These are phyloP conservation scores for Saccharomyces paradoxus DNA, from an alignment of 805 yeast genomes.

Conservation along the genomic window DNA sequence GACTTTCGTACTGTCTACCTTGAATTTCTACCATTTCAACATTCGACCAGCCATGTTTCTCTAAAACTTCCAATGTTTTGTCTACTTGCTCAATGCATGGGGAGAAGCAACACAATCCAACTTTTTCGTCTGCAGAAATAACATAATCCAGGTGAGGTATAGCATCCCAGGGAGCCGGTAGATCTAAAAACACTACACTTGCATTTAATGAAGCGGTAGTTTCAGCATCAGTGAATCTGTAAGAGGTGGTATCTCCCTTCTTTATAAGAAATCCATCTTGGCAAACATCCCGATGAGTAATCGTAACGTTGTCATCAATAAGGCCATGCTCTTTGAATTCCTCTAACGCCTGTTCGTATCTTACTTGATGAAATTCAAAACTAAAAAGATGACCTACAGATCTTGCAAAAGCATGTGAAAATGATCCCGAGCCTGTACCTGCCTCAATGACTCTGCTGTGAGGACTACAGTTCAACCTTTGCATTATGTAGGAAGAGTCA, in stretches of 20 bases:
- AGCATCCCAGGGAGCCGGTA: slow-evolving; percentile 97
- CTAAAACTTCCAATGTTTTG: slow-evolving; percentile 69
- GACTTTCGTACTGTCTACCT: slow-evolving; percentile 79
- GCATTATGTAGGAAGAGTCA: slow-evolving; percentile 85
- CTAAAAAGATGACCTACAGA: slow-evolving; percentile 74
- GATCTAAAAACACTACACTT: slow-evolving; percentile 74
- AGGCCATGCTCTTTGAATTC: slow-evolving; percentile 76
- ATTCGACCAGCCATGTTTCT: slow-evolving; percentile 69
- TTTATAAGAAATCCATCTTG: slow-evolving; percentile 65
- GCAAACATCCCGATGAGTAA: slow-evolving; percentile 91
- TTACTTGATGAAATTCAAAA: slow-evolving; percentile 83
- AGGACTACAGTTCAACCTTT: slow-evolving; percentile 63
- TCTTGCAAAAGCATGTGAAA: slow-evolving; percentile 87
- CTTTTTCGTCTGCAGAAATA: slow-evolving; percentile 43
- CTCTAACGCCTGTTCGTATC: slow-evolving; percentile 66
- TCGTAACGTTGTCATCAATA: slow-evolving; percentile 40
- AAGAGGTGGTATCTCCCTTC: slow-evolving; percentile 20
- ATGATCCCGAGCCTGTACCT: slow-evolving; percentile 96
- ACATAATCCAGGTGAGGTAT: slow-evolving; percentile 63
- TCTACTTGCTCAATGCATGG: slow-evolving; percentile 98
- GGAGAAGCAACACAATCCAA: slow-evolving; percentile 85
- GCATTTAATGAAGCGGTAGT: slow-evolving; percentile 40
- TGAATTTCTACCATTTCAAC: slow-evolving; percentile 90
- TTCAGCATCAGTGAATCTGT: slow-evolving; percentile 20
- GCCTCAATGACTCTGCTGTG: slow-evolving; percentile 86